phyloP scores from a whole-genome alignment of 495 filamentous ascomycete species.

The Mytilinidion resinicola region DNA sequence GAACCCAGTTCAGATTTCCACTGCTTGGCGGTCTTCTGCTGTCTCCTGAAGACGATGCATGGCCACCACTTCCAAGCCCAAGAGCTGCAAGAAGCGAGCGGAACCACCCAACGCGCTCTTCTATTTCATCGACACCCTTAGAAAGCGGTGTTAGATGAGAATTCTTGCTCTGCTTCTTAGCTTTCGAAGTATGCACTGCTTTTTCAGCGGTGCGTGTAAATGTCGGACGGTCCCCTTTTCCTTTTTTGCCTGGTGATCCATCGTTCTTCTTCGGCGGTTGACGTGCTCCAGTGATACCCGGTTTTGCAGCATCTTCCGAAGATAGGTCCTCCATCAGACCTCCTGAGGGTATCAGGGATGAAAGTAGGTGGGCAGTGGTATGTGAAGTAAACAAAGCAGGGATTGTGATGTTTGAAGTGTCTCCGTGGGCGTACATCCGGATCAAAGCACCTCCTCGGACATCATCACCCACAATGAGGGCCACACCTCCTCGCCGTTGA shows the following conservation, averaged over 20 bases:
- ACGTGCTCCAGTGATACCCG: conserved; percentile 18
- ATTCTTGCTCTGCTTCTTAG: conserved; percentile 24
- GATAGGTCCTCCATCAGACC: conserved; percentile 50
- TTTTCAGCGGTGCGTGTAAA: conserved; percentile 20
- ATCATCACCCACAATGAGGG: conserved; percentile 91
- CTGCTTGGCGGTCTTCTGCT: conserved; percentile 71
- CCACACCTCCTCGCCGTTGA: conserved; percentile 79
- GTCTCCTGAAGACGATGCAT: conserved; percentile 39
- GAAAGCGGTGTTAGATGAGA: neutral
- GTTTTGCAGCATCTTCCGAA: conserved; percentile 44
- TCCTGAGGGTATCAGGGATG: conserved; percentile 74
- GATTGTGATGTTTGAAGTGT: conserved; percentile 91
- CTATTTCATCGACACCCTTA: neutral
- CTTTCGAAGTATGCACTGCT: conserved; percentile 10
- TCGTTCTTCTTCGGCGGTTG: conserved; percentile 14
- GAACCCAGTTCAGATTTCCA: conserved; percentile 73
- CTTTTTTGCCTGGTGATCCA: conserved; percentile 11
- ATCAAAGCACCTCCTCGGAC: conserved; percentile 76
- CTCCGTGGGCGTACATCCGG: conserved; percentile 93
- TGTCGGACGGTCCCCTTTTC: conserved; percentile 19
- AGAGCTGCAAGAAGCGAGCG: conserved; percentile 49
- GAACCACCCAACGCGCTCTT: conserved; percentile 46
- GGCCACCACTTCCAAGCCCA: conserved; percentile 41
- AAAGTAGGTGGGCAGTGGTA: conserved; percentile 89
- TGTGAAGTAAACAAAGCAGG: conserved; percentile 91